Evolutionary conservation across 2,329 filamentous ascomycete genomes (phyloP).

Genomic region (Phaeophleospora eucalypticola): DNA sequence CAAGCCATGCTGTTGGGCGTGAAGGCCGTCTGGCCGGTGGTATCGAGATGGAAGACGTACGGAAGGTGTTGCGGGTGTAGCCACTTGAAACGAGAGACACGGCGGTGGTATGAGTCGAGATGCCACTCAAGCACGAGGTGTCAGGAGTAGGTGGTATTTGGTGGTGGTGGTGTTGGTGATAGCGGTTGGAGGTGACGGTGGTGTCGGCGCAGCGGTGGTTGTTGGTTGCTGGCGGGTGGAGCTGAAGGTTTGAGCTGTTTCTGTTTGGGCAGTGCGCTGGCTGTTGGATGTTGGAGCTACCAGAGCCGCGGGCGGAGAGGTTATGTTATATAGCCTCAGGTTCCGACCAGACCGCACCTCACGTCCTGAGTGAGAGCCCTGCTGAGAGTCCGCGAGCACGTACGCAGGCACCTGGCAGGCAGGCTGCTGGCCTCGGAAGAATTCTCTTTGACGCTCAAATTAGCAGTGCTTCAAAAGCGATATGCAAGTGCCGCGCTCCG

Average conservation of each 20-base stretch:
- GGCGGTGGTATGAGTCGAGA: too few relatives aligned
- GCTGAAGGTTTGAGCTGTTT: slow-evolving; percentile 1
- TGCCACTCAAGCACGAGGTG: too few relatives aligned
- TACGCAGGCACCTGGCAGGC: too few relatives aligned
- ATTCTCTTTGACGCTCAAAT: slow-evolving; percentile 20
- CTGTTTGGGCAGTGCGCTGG: too few relatives aligned
- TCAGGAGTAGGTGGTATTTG: slow-evolving; percentile 6
- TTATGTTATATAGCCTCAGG: too few relatives aligned
- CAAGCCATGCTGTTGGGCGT: not conserved
- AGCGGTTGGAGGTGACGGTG: too few relatives aligned
- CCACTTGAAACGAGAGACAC: slow-evolving; percentile 23
- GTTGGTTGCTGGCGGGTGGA: slow-evolving; percentile 6
- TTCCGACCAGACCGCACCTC: too few relatives aligned
- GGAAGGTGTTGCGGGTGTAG: slow-evolving; percentile 13
- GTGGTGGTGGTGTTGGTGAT: slow-evolving; percentile 5
- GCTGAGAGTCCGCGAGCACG: slow-evolving; percentile 6
- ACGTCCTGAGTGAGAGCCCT: too few relatives aligned
- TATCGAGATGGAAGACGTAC: not conserved
- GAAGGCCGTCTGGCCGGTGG: not conserved
- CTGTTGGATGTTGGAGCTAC: slow-evolving; percentile 15
- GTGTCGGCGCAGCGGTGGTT: too few relatives aligned
- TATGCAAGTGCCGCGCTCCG: slow-evolving; percentile 14
- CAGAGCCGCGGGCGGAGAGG: slow-evolving; percentile 17
- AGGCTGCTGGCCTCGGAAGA: slow-evolving; percentile 1
- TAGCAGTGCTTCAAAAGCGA: slow-evolving; percentile 14